Conservation (phyloP, 371 early-diverging fungal genomes). For the Apophysomyces trapeziformis region DNA sequence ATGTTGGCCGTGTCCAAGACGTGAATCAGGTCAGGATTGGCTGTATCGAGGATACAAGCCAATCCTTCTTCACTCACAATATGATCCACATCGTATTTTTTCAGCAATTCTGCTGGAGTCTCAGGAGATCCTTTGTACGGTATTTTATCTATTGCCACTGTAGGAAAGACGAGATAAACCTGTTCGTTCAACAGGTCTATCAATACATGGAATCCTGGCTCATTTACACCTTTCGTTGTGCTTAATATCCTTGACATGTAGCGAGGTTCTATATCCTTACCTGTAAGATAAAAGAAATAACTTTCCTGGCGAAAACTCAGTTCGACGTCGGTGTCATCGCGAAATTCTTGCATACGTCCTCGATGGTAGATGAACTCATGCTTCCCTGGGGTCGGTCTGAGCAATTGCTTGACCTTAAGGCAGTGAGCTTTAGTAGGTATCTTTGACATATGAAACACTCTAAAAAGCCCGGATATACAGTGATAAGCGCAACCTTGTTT, state of each 20-base stretch:
- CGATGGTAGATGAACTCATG: slow-evolving; percentile 36
- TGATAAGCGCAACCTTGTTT: too few relatives aligned
- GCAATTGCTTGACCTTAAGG: slow-evolving; percentile 22
- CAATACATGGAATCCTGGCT: slow-evolving; percentile 56
- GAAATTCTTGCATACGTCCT: slow-evolving; percentile 32
- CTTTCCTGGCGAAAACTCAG: slow-evolving; percentile 61
- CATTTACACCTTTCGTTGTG: slow-evolving; percentile 40
- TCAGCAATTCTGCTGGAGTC: slow-evolving; percentile 33
- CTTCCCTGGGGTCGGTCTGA: slow-evolving; percentile 14
- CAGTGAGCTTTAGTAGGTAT: slow-evolving; percentile 37
- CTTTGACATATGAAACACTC: slow-evolving; percentile 3
- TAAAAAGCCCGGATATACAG: neutral
- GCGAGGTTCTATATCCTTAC: slow-evolving; percentile 19
- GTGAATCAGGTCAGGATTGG: slow-evolving; percentile 39
- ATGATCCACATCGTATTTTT: slow-evolving; percentile 57
- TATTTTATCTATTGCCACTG: slow-evolving; percentile 38
- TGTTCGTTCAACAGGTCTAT: slow-evolving; percentile 36
- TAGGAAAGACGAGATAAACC: slow-evolving; percentile 54
- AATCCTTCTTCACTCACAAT: slow-evolving; percentile 39
- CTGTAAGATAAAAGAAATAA: slow-evolving; percentile 61
- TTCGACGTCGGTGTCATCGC: slow-evolving; percentile 61
- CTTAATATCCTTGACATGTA: neutral
- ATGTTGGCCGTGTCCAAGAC: slow-evolving; percentile 26
- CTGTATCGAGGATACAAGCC: slow-evolving; percentile 21
- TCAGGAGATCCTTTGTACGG: slow-evolving; percentile 61